Evolutionary conservation across 129 eudicot species (phyloP), one percentile per base, ranked within the genome.

Genomic region (Arctium lappa): DNA sequence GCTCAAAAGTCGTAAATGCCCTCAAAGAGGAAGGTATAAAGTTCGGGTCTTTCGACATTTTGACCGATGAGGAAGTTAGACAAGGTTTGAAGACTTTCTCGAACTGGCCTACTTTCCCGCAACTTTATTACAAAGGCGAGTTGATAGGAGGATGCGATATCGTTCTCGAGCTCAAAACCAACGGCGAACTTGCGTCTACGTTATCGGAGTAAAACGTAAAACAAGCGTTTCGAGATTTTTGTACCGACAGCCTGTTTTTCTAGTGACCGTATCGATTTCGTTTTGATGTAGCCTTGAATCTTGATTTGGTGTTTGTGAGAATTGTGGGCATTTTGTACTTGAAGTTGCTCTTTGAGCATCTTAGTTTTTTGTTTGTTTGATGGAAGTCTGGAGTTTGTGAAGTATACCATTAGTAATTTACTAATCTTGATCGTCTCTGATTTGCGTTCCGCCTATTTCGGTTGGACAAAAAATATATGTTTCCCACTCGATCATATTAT

Each of bases 121-220:
- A 94, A 87, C 88, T 94, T 34, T 94, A 94, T 82, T 92, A 94
- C 85, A 94, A 94, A 82, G 98, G 98, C 5, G 98, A 94, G 90
- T 80, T 94, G 89, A 80, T 92, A n/a, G 98, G 98, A 85, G 98
- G 98, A 27, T 94, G 98, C 79, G 98, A 94, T 89, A 94, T 96
- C 27, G 81, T 95, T 72, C 36, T 95, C 91, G 99, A 96, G 88
- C 86, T 96, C 46, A 86, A 77, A 73, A 86, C 46, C 56, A 90
- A 69, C 4, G 93, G 95, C n/a, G 99, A 96, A 84, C 91, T 96
- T 73, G 89, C 87, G 81, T 86, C 93, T 32, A 93, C 99, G 29
- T 85, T 96, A 1, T 93, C 99, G 0, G 99, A 96, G 83, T 96
- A 84, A 84, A 30, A 16, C 31, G 73, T 30, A 13, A 37, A 53